Conservation (phyloP, 176 grass and related monocot genomes). For the Cenchrus fungigraminus region DNA sequence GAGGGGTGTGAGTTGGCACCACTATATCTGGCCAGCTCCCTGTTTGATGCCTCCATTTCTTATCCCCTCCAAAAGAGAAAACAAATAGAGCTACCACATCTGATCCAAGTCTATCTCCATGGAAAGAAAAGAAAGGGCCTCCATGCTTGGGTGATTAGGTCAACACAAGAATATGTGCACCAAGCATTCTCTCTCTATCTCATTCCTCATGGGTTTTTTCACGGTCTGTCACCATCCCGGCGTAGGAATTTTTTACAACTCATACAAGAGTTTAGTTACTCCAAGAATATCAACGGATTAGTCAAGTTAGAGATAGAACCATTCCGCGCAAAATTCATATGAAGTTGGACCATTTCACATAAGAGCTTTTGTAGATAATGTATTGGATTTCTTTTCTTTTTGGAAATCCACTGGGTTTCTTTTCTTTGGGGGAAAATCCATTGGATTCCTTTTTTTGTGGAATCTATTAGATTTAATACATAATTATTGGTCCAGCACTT, state of each 20-base stretch:
- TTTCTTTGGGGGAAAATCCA: too few relatives aligned
- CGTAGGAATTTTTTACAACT: too few relatives aligned
- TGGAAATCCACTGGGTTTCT: background rate
- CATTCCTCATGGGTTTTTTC: background rate
- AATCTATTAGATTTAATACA: background rate
- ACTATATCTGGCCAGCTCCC: conserved; percentile 4
- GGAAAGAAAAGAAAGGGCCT: background rate
- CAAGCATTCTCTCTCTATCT: conserved; percentile 31
- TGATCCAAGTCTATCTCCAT: background rate
- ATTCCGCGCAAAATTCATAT: background rate
- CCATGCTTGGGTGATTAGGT: conserved; percentile 19
- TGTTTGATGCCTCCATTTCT: conserved; percentile 44
- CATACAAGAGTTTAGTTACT: background rate
- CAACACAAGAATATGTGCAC: conserved; percentile 35
- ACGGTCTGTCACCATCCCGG: conserved; percentile 6
- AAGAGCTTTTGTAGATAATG: background rate
- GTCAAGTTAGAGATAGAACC: background rate
- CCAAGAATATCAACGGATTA: background rate
- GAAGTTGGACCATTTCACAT: background rate
- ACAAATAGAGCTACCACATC: conserved; percentile 31
- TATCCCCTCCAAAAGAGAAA: conserved; percentile 36
- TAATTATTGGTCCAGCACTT: background rate
- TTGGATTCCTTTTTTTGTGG: too few relatives aligned
- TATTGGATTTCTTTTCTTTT: background rate
- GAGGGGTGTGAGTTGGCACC: conserved; percentile 29